Percentiles rank a stretch among this genome's conserved stretches.
Evolutionary conservation across 331 rosid genomes (phyloP).

Genomic region (Dryas integrifolia): DNA sequence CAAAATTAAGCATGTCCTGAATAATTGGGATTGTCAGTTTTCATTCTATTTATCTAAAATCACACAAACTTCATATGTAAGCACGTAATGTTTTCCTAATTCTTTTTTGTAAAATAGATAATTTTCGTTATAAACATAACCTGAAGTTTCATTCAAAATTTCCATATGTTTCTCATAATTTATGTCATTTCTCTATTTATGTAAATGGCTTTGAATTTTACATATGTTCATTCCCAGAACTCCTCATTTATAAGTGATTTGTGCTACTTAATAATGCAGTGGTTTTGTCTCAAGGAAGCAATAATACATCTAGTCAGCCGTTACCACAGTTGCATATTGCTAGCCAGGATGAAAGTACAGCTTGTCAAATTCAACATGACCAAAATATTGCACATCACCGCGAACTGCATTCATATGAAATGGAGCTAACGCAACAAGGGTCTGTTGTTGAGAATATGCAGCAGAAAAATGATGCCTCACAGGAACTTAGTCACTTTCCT

Average conservation of each 20-base stretch:
- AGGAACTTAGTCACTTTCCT: constrained; percentile 40
- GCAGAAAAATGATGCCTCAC: constrained; percentile 42
- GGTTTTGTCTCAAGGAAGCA: constrained; percentile 53
- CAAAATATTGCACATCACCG: constrained; percentile 45
- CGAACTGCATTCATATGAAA: constrained; percentile 54
- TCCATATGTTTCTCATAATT: background rate
- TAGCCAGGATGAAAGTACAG: constrained; percentile 42
- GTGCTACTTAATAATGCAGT: constrained; percentile 32
- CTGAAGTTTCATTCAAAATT: background rate
- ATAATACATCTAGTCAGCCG: constrained; percentile 49
- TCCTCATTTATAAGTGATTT: background rate
- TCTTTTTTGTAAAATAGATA: background rate
- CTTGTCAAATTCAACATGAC: constrained; percentile 54
- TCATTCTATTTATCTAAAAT: too few relatives aligned
- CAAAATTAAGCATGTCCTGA: too few relatives aligned
- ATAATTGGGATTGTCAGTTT: too few relatives aligned
- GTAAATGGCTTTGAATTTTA: background rate
- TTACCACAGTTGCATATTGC: constrained; percentile 42
- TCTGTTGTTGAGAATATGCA: constrained; percentile 43
- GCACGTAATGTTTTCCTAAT: too few relatives aligned
- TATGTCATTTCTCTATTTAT: background rate
- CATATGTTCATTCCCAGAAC: constrained; percentile 21
- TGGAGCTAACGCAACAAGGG: constrained; percentile 51
- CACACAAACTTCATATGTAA: too few relatives aligned
- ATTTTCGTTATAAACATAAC: background rate